Base-by-base conservation (phyloP, 768 basidiomycete genomes). In the Boletales sp. region DNA sequence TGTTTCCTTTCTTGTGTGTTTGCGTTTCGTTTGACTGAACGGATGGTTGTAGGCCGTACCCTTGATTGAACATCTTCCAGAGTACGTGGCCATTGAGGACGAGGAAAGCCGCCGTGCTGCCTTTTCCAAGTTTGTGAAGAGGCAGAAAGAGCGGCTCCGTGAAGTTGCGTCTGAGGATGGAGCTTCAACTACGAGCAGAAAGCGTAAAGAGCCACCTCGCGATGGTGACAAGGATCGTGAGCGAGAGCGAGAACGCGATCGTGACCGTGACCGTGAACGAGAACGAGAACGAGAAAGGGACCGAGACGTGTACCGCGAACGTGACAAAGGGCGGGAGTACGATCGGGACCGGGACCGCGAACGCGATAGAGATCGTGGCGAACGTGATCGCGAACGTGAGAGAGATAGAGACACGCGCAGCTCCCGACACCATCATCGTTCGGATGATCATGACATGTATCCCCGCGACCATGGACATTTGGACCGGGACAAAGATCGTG, bases 121-220 rank as follows among this genome's bases (percentile, higher is more conserved):
- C 1, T 98, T 92, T 66, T 70, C 79, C 15, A 98, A 94, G 70
- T 95, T 84, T 64, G 76, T 94, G 45, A 90, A 88, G 67, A 73
- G 95, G 50, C 93, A 96, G 64, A 96, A 93, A 85, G 92, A 94
- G 67, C 86, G 90, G 42, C 70, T 91, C 49, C 81, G 87, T 19
- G 83, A 86, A 59, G 74, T 65, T 11, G 87, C 82, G 31, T 91
- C 90, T 3, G 91, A 93, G 54, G 90, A 93, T 56, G 90, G 88
- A 3, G 81, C 71, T 5, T 91, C 89, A 0, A 84, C 85, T 2
- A 88, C 87, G 0, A 88, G 89, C 57, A 77, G 89, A 47, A 85
- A 80, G 56, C 81, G 90, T 51, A 91, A 90, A 65, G 90, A 92
- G 53, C 89, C 87, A 19, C 52, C 51, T 31, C 56, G 65, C 25